A percentile compares a stretch with the other conserved stretches of the same genome.
These are phyloP conservation scores for Venturia carpophila DNA, from an alignment of 2,329 filamentous ascomycete genomes.

Conservation along the genomic window DNA sequence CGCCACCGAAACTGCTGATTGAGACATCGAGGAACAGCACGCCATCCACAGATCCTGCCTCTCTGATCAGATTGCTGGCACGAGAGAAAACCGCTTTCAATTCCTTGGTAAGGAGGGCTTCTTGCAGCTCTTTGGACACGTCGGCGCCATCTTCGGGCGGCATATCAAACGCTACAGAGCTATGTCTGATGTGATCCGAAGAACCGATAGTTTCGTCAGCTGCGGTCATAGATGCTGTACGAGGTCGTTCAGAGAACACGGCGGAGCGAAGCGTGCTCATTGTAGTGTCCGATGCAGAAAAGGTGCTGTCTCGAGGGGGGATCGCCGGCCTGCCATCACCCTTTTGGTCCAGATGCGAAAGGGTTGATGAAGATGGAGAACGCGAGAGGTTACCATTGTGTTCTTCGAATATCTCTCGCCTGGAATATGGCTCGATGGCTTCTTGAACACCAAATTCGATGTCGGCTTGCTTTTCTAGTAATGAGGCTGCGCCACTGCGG, in stretches of 20 bases:
- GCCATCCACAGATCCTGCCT: conserved; percentile 11
- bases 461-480: conserved; percentile 8
- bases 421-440: background rate
- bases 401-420: background rate
- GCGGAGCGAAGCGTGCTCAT: background rate
- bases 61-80: conserved; percentile 14
- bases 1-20: conserved; percentile 12
- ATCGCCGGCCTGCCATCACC: background rate
- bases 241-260: background rate
- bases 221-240: background rate
- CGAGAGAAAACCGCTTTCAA: conserved; percentile 11
- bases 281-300: background rate
- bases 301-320: background rate
- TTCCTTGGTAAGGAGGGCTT: conserved; percentile 7
- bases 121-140: background rate
- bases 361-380: conserved; percentile 4
- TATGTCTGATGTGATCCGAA: background rate
- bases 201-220: background rate
- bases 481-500: background rate
- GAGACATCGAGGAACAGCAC: conserved; percentile 12
- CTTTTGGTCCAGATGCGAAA: conserved; percentile 5
- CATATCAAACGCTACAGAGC: conserved; percentile 8
- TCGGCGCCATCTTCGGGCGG: background rate
- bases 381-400: background rate
- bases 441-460: conserved; percentile 13